Evolutionary conservation across 805 yeast genomes (phyloP), one percentile per base, ranked within the genome.

Genomic region (Yamadazyma phyllophila): DNA sequence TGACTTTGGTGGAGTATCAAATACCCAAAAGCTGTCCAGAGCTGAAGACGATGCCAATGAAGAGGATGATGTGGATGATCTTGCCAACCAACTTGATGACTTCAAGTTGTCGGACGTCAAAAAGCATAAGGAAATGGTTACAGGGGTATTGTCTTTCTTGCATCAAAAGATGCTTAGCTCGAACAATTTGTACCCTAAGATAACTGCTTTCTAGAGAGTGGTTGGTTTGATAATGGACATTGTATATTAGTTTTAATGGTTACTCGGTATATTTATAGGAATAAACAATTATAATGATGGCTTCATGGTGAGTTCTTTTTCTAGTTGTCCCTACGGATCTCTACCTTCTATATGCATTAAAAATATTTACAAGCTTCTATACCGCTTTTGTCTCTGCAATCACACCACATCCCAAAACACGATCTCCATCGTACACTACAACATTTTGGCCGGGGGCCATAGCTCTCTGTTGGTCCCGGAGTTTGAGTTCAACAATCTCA

Each of bases 381-480:
- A 17, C 15, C 8, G 10, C 14, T 12, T 20, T 20, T 14, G 61
- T 50, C 30, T 47, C 46, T 11, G 43, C 33, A 2, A 67, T 50
- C 10, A 62, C 52, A 1, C 73, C 73, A 26, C 65, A 56, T 3
- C 96, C 97, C 9, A 91, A 56, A 0, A 92, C 83, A 44, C 79
- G 65, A 39, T 82, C 83, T 1, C 76, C 78, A 34, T 76, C 65
- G 61, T 91, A 94, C 5, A 92, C 59, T 0, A 87, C 96, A 13
- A 89, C 65, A 53, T 79, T 83, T 61, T 92, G 99, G 0, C 98
- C 99, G 0, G 91, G 88, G 0, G 97, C 91, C 58, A 94, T 79
- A 0, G 96, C 97, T 40, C 89, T 66, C 29, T 78, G 78, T 26
- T 68, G 62, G 1, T 70, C 65, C 0, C 51, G 47, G 26, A 91